Base-by-base conservation (phyloP, 2,329 filamentous ascomycete species). In the Teratosphaeria destructans region DNA sequence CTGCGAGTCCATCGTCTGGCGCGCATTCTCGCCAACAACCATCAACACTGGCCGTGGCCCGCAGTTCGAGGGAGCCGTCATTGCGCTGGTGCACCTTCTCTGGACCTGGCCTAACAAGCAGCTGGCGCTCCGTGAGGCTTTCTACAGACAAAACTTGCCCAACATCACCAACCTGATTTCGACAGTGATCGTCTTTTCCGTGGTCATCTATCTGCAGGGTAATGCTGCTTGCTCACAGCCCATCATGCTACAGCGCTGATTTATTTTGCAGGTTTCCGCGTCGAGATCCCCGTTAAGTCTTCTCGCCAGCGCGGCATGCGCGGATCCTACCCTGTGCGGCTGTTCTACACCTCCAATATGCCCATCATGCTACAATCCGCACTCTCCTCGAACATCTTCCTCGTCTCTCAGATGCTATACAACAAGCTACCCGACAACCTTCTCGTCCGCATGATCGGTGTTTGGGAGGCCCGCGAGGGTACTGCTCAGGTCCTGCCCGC, bases 261-360 rank as follows among this genome's bases (percentile, higher is more conserved):
- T 10, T 3, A 11, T 11, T 2, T 95, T 64, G 90, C 96, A 81
- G 93, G 94, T 67, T 97, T 99, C 90, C 94, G 94, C 68, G 94
- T 99, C 73, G 94, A 99, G 81, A 99, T 99, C 74, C 95, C 95
- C 64, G 94, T 99, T 84, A 99, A 99, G 87, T 96, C 92, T 62
- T 93, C 91, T 70, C 92, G 94, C 79, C 94, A 99, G 85, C 92
- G 94, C 83, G 94, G 94, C 78, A 94, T 95, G 75, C 93, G 94
- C 72, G 95, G 93, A 72, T 95, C 92, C 49, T 99, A 97, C 85
- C 94, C 94, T 71, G 86, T 99, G 76, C 93, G 95, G 73, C 89
- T 99, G 62, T 99, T 99, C 86, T 99, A 99, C 82, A 99, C 94
- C 74, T 96, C 92, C 76, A 99, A 99, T 88, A 99, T 99, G 95